A percentile compares a stretch with the other conserved stretches of the same genome.
These are phyloP conservation scores for Calonectria henricotiae DNA, from an alignment of 2,329 filamentous ascomycete species.

Conservation along the genomic window DNA sequence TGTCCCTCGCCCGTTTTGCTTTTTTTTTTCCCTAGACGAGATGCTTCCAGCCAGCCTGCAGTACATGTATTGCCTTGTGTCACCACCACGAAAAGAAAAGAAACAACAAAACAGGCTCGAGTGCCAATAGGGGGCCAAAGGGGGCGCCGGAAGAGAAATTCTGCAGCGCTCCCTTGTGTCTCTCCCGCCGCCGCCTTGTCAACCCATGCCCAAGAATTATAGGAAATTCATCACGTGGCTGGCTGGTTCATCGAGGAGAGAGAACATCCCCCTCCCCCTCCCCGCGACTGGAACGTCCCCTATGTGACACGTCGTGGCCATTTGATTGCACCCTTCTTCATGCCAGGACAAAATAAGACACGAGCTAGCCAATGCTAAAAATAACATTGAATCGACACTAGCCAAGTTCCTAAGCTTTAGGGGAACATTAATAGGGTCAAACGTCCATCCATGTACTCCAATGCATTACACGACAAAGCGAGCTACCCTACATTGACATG, in stretches of 20 bases:
- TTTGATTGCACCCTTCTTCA: background rate
- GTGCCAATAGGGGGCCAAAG: background rate
- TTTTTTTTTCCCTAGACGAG: slow-evolving; percentile 3
- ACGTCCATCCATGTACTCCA: background rate
- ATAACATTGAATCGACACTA: slow-evolving; percentile 3
- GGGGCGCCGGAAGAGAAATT: slow-evolving; percentile 11
- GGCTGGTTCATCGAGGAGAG: background rate
- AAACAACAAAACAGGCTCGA: background rate
- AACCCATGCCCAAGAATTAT: background rate
- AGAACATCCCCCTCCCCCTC: background rate
- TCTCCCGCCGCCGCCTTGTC: background rate
- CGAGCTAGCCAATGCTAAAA: background rate
- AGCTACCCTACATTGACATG: background rate
- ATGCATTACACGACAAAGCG: background rate
- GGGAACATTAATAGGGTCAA: too few species aligned
- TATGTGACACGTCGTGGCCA: background rate
- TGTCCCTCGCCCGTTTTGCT: slow-evolving; percentile 19
- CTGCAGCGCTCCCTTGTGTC: slow-evolving; percentile 19
- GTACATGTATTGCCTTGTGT: background rate
- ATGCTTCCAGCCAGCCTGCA: background rate
- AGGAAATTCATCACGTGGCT: slow-evolving; percentile 21
- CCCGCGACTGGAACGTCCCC: slow-evolving; percentile 16
- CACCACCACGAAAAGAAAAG: background rate
- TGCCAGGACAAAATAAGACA: background rate
- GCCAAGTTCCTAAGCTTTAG: background rate